Evolutionary conservation across 306 rosid species (phyloP).

Genomic region (Hippophae gyantsensis): DNA sequence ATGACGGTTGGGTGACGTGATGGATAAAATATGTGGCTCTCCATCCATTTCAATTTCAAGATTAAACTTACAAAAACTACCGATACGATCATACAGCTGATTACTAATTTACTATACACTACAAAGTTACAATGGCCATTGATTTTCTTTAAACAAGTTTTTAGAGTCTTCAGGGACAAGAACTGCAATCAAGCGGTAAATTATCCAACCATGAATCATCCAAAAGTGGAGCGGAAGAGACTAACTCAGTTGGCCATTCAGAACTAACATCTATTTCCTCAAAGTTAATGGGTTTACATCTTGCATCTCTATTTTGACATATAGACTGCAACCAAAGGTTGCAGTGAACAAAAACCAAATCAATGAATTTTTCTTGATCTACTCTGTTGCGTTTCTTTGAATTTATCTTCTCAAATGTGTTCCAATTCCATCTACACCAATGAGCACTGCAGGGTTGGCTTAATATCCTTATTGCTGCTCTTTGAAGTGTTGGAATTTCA

Average conservation of each 20-base stretch:
- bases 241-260: slow-evolving; percentile 60
- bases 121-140: not conserved
- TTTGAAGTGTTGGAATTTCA: slow-evolving; percentile 57
- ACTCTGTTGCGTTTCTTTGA: slow-evolving; percentile 28
- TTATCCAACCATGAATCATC: slow-evolving; percentile 63
- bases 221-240: slow-evolving; percentile 35
- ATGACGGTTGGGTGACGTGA: no score
- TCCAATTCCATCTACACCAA: slow-evolving; percentile 61
- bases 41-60: no score
- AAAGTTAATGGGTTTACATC: slow-evolving; percentile 34
- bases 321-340: slow-evolving; percentile 52
- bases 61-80: no score
- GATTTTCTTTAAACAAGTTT: not conserved
- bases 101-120: no score
- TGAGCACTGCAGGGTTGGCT: slow-evolving; percentile 68
- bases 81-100: not conserved
- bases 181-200: slow-evolving; percentile 32
- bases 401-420: slow-evolving; percentile 43
- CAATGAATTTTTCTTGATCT: slow-evolving; percentile 42
- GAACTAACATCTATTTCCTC: slow-evolving; percentile 52
- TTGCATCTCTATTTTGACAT: slow-evolving; percentile 29
- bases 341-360: slow-evolving; percentile 57
- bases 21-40: no score
- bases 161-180: slow-evolving; percentile 25
- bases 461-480: slow-evolving; percentile 50